Evolutionary conservation across 768 basidiomycete species (phyloP).

Genomic region (Tricholoma saponaceum): DNA sequence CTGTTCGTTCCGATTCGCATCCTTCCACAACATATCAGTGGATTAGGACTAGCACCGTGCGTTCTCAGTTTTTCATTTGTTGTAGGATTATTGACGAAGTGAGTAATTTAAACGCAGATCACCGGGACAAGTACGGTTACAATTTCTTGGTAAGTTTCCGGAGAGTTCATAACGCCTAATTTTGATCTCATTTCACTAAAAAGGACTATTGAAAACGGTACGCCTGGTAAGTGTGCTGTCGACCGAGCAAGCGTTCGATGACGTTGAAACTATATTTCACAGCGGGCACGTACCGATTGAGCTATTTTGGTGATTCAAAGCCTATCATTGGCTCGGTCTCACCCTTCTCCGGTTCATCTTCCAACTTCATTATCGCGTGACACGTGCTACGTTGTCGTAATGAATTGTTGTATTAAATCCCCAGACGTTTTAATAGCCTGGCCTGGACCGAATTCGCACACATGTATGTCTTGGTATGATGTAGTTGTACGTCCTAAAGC

Average conservation of each 20-base stretch:
- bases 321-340: conserved; percentile 57
- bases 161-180: not conserved
- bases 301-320: conserved; percentile 77
- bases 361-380: conserved; percentile 55
- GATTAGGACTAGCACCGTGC: conserved; percentile 51
- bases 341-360: conserved; percentile 59
- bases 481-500: not conserved
- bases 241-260: conserved; percentile 2
- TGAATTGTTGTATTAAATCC: not conserved
- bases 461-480: not conserved
- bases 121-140: conserved; percentile 62
- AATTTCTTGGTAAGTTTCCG: conserved; percentile 54
- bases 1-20: conserved; percentile 71
- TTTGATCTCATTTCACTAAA: conserved; percentile 5
- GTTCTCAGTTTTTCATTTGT: conserved; percentile 16
- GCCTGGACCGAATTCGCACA: conserved; percentile 1
- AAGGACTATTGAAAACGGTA: conserved; percentile 63
- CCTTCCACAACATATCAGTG: conserved; percentile 70
- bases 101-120: conserved; percentile 28
- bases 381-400: conserved; percentile 1
- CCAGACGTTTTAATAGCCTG: not conserved
- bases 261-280: conserved; percentile 6
- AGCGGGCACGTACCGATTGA: conserved; percentile 70
- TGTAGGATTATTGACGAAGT: not conserved
- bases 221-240: conserved; percentile 40